Evolutionary conservation across 1,284 basidiomycete species (phyloP), one percentile per base, ranked within the genome.

Genomic region (Pascua guehoae): DNA sequence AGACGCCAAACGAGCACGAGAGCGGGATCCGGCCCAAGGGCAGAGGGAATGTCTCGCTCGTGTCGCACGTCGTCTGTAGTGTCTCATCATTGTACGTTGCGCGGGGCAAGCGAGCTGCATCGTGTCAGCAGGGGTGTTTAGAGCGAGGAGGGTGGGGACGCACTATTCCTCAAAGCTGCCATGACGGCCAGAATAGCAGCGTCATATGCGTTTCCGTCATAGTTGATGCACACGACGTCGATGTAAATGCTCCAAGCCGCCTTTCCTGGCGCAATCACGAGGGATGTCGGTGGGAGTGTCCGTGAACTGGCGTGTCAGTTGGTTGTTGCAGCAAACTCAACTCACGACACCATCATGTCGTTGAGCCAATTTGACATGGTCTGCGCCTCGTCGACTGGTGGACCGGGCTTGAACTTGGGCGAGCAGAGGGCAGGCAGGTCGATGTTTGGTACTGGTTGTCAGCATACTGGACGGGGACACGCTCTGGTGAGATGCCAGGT

Each of bases 161-260:
- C 62, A 94, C 92, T 88, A 66, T 92, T 88, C 72, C 81, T 82
- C 48, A 98, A 78, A 4, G 95, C 93, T 12, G 88, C 86, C 49
- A 92, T 84, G 79, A 94, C 88, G 0, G 92, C 91, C 14, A 97
- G 73, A 2, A 97, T 80, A 0, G 90, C 84, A 0, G 94, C 91
- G 63, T 99, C 95, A 63, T 96, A 89, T 1, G 84, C 88, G 69
- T 97, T 97, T 10, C 95, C 95, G 73, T 98, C 94, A 68, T 93
- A 95, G 78, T 95, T 97, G 67, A 98, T 88, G 75, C 93, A 97
- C 5, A 88, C 89, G 37, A 91, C 85, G 64, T 98, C 95, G 62
- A 98, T 82, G 74, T 97, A 97, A 15, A 98, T 80, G 24, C 88
- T 87, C 92, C 93, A 98, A 0, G 82, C 92, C 0, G 90, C 82